Conservation (phyloP, 257 asterid species). For the Forsythia viridissima region DNA sequence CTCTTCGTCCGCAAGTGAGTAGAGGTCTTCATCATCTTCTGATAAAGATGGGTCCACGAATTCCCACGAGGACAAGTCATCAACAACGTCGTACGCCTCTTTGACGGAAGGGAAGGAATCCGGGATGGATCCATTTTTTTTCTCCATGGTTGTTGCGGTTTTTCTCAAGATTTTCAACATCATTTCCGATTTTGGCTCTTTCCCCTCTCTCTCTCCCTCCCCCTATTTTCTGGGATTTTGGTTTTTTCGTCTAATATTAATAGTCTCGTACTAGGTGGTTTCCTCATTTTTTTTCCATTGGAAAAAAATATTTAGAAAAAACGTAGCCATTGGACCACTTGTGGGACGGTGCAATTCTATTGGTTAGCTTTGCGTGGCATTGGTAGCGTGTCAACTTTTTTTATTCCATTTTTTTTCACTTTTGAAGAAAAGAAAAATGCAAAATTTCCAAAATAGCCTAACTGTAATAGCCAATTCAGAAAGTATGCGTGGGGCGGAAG, state of each 20-base stretch:
- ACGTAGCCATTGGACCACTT: conserved; percentile 17
- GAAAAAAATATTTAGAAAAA: neutral
- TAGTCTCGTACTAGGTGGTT: neutral
- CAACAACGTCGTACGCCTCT: conserved; percentile 31
- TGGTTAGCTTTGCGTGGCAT: conserved; percentile 45
- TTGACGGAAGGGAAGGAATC: conserved; percentile 5
- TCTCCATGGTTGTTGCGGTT: conserved; percentile 40
- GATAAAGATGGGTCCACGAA: conserved; percentile 56
- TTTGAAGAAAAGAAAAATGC: neutral
- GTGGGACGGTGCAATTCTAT: conserved; percentile 23
- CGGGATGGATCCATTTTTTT: conserved; percentile 32
- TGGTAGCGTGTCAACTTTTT: conserved; percentile 26
- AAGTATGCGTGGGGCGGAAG: too few relatives aligned
- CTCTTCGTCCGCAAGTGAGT: conserved; percentile 34
- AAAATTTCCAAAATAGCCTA: neutral
- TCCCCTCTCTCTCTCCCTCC: neutral
- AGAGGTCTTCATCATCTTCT: conserved; percentile 55
- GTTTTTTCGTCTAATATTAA: neutral
- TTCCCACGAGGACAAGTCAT: conserved; percentile 72
- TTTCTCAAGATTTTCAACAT: conserved; percentile 46
- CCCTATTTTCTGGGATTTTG: neutral
- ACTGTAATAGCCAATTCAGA: too few relatives aligned
- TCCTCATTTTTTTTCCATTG: neutral
- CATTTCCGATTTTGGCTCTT: neutral
- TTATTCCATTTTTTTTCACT: neutral